These are phyloP conservation scores for Solanum dulcamara DNA, from an alignment of 257 asterid genomes.

Conservation along the genomic window DNA sequence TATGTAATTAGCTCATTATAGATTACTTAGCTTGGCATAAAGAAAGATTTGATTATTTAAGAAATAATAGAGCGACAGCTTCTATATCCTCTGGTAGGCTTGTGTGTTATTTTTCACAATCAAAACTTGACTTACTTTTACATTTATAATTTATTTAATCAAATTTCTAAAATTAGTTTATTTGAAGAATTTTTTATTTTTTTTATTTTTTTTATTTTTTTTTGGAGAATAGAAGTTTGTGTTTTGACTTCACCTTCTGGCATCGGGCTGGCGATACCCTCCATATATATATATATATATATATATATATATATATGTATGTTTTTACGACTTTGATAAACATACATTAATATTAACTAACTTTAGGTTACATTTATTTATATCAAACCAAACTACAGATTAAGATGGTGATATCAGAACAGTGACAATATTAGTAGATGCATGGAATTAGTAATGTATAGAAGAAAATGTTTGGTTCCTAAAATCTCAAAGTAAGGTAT, in stretches of 20 bases:
- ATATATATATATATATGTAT: too few species aligned
- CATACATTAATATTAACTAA: neutral
- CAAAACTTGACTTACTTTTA: too few species aligned
- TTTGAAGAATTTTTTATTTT: too few species aligned
- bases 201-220: too few species aligned
- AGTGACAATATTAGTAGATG: neutral
- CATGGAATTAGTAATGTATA: neutral
- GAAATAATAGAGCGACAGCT: neutral
- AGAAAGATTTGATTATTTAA: neutral
- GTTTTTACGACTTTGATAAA: too few species aligned
- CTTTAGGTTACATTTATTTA: neutral
- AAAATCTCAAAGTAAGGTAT: neutral
- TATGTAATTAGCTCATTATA: neutral
- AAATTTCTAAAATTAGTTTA: too few species aligned
- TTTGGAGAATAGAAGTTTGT: too few species aligned
- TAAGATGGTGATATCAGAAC: neutral
- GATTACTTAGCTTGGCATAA: neutral
- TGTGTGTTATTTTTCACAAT: neutral
- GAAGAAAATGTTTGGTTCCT: neutral
- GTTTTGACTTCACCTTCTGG: too few species aligned
- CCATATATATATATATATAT: too few species aligned
- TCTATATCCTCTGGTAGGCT: neutral
- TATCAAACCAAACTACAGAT: neutral
- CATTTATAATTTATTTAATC: too few species aligned
- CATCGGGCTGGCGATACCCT: too few species aligned